Evolutionary conservation across 2,329 filamentous ascomycete species (phyloP).

Genomic region (Hymenoscyphus occultus): DNA sequence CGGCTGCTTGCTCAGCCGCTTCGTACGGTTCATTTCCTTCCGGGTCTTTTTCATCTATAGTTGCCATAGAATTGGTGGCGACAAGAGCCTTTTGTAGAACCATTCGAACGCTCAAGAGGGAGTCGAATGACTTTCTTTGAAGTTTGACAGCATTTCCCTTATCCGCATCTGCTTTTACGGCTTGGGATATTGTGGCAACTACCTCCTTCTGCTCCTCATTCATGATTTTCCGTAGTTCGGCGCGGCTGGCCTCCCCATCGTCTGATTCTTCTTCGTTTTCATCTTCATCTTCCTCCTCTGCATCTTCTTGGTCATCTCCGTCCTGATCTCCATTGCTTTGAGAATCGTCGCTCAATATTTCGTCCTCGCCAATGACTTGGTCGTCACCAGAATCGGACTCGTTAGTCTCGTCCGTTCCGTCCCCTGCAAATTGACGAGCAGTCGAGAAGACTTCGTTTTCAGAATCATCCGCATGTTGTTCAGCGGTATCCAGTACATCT

Average conservation of each 20-base stretch:
- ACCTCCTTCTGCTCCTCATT: constrained; percentile 64
- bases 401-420: constrained; percentile 33
- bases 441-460: constrained; percentile 36
- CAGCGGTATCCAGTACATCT: constrained; percentile 34
- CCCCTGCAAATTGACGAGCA: constrained; percentile 24
- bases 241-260: constrained; percentile 41
- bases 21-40: constrained; percentile 52
- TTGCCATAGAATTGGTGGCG: constrained; percentile 70
- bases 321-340: constrained; percentile 38
- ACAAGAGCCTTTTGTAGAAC: constrained; percentile 88
- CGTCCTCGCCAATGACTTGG: constrained; percentile 20
- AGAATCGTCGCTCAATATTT: constrained; percentile 13
- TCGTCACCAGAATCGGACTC: constrained; percentile 32
- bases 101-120: constrained; percentile 85
- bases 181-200: constrained; percentile 56
- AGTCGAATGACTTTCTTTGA: constrained; percentile 83
- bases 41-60: constrained; percentile 43
- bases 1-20: constrained; percentile 79
- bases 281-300: constrained; percentile 38
- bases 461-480: constrained; percentile 35
- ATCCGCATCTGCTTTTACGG: constrained; percentile 71
- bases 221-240: constrained; percentile 66
- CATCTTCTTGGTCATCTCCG: constrained; percentile 31
- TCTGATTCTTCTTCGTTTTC: constrained; percentile 35
- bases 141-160: constrained; percentile 85